Conservation (phyloP, 352 stramenopile genomes). For the Pythium phragmiticola region DNA sequence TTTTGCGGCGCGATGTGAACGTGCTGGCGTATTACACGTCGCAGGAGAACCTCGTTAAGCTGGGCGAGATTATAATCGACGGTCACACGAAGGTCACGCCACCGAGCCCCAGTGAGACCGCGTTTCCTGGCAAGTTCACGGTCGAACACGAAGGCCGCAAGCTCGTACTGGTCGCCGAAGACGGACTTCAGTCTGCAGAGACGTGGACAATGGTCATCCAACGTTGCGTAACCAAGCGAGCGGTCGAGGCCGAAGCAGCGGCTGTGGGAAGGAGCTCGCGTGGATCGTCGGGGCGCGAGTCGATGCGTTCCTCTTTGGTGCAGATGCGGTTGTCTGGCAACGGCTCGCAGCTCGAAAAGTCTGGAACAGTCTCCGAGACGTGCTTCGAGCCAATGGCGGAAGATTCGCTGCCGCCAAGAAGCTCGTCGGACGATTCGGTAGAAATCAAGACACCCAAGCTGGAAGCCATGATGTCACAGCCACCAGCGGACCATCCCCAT, state of each 20-base stretch:
- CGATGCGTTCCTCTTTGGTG: constrained; percentile 22
- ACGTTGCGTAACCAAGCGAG: constrained; percentile 42
- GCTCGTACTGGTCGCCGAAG: constrained; percentile 69
- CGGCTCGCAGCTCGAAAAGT: constrained; percentile 14
- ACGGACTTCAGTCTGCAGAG: constrained; percentile 47
- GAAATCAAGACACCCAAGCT: background rate
- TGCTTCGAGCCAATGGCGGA: background rate
- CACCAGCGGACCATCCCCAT: background rate
- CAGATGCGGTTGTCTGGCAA: constrained; percentile 26
- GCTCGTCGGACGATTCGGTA: background rate
- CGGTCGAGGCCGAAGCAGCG: constrained; percentile 17
- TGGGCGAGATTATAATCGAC: constrained; percentile 78
- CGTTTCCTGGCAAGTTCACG: constrained; percentile 62
- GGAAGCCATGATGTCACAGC: background rate
- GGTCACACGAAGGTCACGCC: constrained; percentile 51
- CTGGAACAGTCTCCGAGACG: background rate
- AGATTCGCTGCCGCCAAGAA: background rate
- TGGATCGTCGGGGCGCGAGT: constrained; percentile 16
- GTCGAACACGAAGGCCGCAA: constrained; percentile 68
- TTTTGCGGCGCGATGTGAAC: constrained; percentile 69
- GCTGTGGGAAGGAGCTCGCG: constrained; percentile 11
- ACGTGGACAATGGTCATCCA: constrained; percentile 68
- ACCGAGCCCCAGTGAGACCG: constrained; percentile 39
- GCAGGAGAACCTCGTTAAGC: constrained; percentile 68
- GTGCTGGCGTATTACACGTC: constrained; percentile 84